A percentile compares a stretch with the other conserved stretches of the same genome.
These are phyloP conservation scores for Eucalyptus grandis DNA, from an alignment of 345 rosid species.

Conservation along the genomic window DNA sequence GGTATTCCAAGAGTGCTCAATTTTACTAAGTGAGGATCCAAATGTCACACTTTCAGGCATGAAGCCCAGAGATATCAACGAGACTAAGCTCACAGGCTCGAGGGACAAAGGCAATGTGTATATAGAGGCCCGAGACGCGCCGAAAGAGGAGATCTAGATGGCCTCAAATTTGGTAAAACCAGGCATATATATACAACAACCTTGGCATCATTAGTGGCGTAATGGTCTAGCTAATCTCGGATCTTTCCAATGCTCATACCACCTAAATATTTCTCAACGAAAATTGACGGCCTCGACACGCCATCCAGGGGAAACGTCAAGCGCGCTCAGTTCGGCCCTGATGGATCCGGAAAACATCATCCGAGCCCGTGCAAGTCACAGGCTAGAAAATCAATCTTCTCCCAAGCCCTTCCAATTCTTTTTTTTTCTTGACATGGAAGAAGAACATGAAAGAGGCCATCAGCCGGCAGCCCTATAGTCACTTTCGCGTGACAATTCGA, in stretches of 20 bases:
- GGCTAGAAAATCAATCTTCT: background rate
- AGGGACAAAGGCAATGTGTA: background rate
- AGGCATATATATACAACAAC: background rate
- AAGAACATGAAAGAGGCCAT: background rate
- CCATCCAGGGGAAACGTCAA: background rate
- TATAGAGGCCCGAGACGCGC: background rate
- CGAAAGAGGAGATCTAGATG: background rate
- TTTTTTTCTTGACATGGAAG: background rate
- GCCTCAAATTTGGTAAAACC: background rate
- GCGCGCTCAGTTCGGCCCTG: background rate
- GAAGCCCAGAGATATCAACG: fast-evolving
- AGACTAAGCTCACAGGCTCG: background rate
- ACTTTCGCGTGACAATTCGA: background rate
- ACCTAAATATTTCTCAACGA: background rate
- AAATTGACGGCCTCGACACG: background rate
- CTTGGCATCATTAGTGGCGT: background rate
- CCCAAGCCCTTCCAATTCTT: background rate
- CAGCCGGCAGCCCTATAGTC: background rate
- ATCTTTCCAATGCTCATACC: background rate
- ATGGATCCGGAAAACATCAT: background rate
- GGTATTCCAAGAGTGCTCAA: too few relatives aligned
- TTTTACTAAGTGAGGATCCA: too few relatives aligned
- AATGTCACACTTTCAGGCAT: background rate
- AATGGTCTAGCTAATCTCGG: background rate
- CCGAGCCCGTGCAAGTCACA: background rate